These are phyloP conservation scores for Thinopyrum elongatum DNA, from an alignment of 176 grass and related monocot genomes.

Conservation along the genomic window DNA sequence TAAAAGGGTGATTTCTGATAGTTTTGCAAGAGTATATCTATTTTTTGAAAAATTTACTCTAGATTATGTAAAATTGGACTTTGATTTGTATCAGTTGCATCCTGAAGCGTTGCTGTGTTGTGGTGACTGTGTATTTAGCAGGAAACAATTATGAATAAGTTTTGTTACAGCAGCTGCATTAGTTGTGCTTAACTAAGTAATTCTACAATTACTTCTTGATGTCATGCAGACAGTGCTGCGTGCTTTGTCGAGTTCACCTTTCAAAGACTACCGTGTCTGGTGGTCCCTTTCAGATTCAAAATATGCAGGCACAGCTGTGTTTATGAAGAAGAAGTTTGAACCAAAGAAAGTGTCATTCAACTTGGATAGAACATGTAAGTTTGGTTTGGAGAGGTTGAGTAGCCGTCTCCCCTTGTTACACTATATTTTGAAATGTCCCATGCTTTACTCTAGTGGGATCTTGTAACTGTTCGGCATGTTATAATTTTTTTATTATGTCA, in stretches of 20 bases:
- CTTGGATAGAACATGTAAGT: slow-evolving; percentile 79
- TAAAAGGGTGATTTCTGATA: not conserved
- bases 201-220: slow-evolving; percentile 30
- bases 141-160: slow-evolving; percentile 3
- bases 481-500: slow-evolving; percentile 14
- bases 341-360: slow-evolving; percentile 86
- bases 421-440: not conserved
- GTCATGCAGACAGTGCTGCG: slow-evolving; percentile 57
- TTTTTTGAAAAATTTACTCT: slow-evolving; percentile 6
- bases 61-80: not conserved
- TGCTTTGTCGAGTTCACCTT: slow-evolving; percentile 73
- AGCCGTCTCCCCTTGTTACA: not conserved
- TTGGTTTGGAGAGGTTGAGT: slow-evolving; percentile 17
- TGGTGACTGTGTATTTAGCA: slow-evolving; percentile 25
- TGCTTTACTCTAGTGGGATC: not conserved
- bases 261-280: slow-evolving; percentile 75
- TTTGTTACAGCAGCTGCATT: slow-evolving; percentile 13
- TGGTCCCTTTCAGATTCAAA: slow-evolving; percentile 99
- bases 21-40: not conserved
- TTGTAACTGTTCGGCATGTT: slow-evolving; percentile 6
- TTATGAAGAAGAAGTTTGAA: slow-evolving; percentile 83
- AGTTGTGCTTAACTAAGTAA: not conserved
- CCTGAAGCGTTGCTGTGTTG: not conserved
- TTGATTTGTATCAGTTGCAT: slow-evolving; percentile 5
- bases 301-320: slow-evolving; percentile 77